Evolutionary conservation across 306 rosid species (phyloP).

Genomic region (Astragalus membranaceus): DNA sequence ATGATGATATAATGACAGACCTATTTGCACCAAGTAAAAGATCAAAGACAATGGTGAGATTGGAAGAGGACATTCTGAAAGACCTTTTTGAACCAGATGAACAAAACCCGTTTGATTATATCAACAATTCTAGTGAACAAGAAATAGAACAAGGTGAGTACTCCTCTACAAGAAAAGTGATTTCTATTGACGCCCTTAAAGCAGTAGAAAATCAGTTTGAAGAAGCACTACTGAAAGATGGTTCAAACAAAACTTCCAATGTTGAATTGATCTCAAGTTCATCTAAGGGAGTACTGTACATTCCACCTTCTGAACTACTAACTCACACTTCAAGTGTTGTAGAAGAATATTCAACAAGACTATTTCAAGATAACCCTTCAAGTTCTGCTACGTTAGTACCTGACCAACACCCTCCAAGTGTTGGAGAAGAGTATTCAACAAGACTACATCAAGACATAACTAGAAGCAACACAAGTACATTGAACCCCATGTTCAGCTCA

Average conservation of each 20-base stretch:
- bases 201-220: background rate
- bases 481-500: no score
- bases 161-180: background rate
- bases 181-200: background rate
- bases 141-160: background rate
- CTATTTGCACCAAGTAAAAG: background rate
- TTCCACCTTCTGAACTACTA: background rate
- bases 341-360: background rate
- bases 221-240: background rate
- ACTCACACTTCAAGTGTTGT: background rate
- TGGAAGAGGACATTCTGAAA: background rate
- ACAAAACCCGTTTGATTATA: background rate
- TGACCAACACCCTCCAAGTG: background rate
- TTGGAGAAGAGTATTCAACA: background rate
- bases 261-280: no score
- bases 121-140: background rate
- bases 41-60: background rate
- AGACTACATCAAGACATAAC: background rate
- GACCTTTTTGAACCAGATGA: background rate
- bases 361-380: background rate
- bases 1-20: background rate
- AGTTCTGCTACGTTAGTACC: background rate
- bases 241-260: background rate
- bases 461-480: background rate
- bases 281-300: background rate